Evolutionary conservation across 2,329 filamentous ascomycete genomes (phyloP).

Genomic region (Colletotrichum sp.): DNA sequence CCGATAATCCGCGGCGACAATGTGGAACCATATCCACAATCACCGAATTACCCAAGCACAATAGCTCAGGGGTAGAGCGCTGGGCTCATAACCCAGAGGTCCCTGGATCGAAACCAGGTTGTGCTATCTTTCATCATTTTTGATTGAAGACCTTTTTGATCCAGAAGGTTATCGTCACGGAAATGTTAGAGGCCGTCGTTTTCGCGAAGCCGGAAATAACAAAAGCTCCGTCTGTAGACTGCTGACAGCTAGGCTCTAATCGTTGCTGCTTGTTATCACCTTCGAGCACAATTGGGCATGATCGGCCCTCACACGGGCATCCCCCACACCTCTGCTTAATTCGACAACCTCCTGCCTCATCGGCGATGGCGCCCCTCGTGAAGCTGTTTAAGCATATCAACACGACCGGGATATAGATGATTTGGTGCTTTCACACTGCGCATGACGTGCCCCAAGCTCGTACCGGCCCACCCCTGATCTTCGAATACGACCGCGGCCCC

Average conservation of each 20-base stretch:
- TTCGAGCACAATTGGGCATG: neutral
- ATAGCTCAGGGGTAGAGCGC: constrained; percentile 1
- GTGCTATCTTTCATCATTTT: neutral
- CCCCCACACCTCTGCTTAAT: neutral
- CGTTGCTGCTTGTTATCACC: neutral
- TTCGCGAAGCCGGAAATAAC: neutral
- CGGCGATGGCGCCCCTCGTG: neutral
- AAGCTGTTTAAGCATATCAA: neutral
- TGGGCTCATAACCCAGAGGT: constrained; percentile 7
- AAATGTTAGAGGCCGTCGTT: neutral
- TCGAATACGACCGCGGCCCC: constrained; percentile 5
- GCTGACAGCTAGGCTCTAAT: neutral
- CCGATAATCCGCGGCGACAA: neutral
- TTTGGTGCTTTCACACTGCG: neutral
- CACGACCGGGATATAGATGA: neutral
- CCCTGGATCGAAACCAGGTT: neutral
- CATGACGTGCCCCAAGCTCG: constrained; percentile 3
- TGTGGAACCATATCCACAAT: neutral
- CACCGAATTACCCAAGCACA: neutral
- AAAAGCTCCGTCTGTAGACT: neutral
- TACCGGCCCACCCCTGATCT: constrained; percentile 1
- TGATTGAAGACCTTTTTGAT: neutral
- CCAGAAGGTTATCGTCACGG: neutral
- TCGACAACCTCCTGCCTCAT: neutral
- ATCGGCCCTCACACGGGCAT: neutral